Conservation (phyloP, 1,284 basidiomycete species). For the Retiboletus fuscus region DNA sequence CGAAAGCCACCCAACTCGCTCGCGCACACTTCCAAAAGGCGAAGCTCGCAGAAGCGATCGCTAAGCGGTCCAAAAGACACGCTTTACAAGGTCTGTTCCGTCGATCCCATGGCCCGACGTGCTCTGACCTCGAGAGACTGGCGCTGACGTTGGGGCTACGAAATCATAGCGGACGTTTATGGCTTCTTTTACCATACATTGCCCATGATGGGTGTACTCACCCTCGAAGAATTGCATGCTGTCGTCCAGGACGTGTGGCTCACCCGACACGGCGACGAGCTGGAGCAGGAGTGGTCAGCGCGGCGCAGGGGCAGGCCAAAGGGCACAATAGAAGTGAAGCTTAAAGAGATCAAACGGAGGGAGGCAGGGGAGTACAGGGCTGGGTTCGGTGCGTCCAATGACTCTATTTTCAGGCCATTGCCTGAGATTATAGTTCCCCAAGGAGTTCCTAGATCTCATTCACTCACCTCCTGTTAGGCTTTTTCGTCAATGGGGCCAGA, state of each 20-base stretch:
- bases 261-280: too few species aligned
- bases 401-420: neutral
- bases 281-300: too few species aligned
- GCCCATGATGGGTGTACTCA: slow-evolving; percentile 71
- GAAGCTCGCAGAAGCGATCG: slow-evolving; percentile 62
- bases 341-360: slow-evolving; percentile 78
- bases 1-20: slow-evolving; percentile 84
- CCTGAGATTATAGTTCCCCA: slow-evolving; percentile 3
- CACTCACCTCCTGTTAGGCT: slow-evolving; percentile 77
- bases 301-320: too few species aligned
- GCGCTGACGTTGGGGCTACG: slow-evolving; percentile 12
- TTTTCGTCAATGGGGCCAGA: slow-evolving; percentile 83
- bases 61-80: slow-evolving; percentile 68
- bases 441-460: slow-evolving; percentile 89
- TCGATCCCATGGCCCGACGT: too few species aligned
- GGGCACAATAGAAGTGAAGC: slow-evolving; percentile 72
- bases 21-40: slow-evolving; percentile 81
- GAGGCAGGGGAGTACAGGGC: slow-evolving; percentile 84
- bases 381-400: slow-evolving; percentile 76
- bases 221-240: slow-evolving; percentile 77
- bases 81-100: slow-evolving; percentile 69
- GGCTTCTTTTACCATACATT: slow-evolving; percentile 84
- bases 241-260: too few species aligned
- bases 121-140: neutral
- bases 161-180: slow-evolving; percentile 74